Conservation (phyloP, 1,284 basidiomycete genomes). For the Neonothopanus nambi region DNA sequence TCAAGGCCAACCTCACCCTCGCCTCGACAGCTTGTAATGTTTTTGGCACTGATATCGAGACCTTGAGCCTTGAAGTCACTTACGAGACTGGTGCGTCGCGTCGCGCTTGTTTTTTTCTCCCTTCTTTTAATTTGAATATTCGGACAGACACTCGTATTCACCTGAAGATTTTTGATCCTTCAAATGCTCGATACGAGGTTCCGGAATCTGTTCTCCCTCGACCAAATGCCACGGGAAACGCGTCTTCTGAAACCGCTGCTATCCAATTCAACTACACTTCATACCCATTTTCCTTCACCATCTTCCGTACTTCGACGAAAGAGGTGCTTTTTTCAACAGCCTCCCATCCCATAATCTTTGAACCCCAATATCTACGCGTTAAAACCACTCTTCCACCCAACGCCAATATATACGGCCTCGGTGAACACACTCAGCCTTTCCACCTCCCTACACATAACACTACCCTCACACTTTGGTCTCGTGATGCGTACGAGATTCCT, state of each 20-base stretch:
- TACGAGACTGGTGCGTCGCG: slow-evolving; percentile 55
- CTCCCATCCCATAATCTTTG: slow-evolving; percentile 66
- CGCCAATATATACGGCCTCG: slow-evolving; percentile 78
- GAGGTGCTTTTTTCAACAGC: slow-evolving; percentile 74
- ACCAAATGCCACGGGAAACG: slow-evolving; percentile 37
- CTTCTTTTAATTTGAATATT: slow-evolving; percentile 1
- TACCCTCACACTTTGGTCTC: slow-evolving; percentile 67
- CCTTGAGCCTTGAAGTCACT: slow-evolving; percentile 52
- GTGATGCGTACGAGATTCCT: slow-evolving; percentile 62
- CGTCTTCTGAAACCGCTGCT: slow-evolving; percentile 33
- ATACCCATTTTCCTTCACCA: slow-evolving; percentile 72
- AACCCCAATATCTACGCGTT: slow-evolving; percentile 77
- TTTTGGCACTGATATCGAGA: slow-evolving; percentile 59
- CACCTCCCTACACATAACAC: slow-evolving; percentile 60
- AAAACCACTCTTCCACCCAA: slow-evolving; percentile 54
- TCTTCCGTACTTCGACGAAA: slow-evolving; percentile 53
- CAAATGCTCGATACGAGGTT: slow-evolving; percentile 62
- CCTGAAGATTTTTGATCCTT: slow-evolving; percentile 69
- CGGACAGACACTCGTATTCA: slow-evolving; percentile 62
- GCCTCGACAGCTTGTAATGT: slow-evolving; percentile 60
- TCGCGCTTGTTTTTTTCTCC: background rate
- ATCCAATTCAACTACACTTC: slow-evolving; percentile 69
- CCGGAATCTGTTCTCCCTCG: slow-evolving; percentile 66
- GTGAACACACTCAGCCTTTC: slow-evolving; percentile 72
- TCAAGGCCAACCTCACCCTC: slow-evolving; percentile 56